These are phyloP conservation scores for Aquilaria malaccensis DNA, from an alignment of 345 rosid species.

Conservation along the genomic window DNA sequence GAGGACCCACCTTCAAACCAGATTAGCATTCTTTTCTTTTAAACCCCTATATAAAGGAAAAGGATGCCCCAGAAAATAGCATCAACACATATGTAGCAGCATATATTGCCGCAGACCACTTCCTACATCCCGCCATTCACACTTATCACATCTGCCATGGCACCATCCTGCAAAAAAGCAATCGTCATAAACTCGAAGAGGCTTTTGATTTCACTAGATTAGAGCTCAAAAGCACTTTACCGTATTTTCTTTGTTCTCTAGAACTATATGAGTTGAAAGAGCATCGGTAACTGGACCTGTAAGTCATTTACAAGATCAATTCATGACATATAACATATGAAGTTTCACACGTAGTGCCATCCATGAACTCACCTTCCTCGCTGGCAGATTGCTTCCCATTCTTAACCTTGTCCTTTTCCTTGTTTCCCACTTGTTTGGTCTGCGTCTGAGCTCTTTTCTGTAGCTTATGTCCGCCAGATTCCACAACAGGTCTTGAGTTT, in stretches of 20 bases:
- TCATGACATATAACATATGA: background rate
- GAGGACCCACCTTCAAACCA: conserved; percentile 15
- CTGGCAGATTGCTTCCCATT: conserved; percentile 38
- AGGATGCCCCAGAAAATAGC: conserved; percentile 18
- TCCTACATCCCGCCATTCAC: conserved; percentile 14
- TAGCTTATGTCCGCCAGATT: conserved; percentile 20
- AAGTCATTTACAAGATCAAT: conserved; percentile 1
- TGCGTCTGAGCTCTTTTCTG: conserved; percentile 52
- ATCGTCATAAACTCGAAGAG: background rate
- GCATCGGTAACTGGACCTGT: conserved; percentile 42
- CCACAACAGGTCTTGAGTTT: conserved; percentile 36
- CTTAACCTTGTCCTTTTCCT: conserved; percentile 34
- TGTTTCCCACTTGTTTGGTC: conserved; percentile 26
- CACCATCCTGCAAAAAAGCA: conserved; percentile 25
- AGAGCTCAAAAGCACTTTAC: conserved; percentile 22
- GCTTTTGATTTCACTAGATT: background rate
- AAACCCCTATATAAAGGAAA: conserved; percentile 30
- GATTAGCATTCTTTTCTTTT: conserved; percentile 2
- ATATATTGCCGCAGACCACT: conserved; percentile 6
- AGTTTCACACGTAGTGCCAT: conserved; percentile 3
- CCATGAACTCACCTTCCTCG: conserved; percentile 36
- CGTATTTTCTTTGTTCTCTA: conserved; percentile 83
- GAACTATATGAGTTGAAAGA: conserved; percentile 18
- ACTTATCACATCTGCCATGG: conserved; percentile 20
- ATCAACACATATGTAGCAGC: conserved; percentile 11